Evolutionary conservation across 768 basidiomycete genomes (phyloP).

Genomic region (Kwoniella sp.): DNA sequence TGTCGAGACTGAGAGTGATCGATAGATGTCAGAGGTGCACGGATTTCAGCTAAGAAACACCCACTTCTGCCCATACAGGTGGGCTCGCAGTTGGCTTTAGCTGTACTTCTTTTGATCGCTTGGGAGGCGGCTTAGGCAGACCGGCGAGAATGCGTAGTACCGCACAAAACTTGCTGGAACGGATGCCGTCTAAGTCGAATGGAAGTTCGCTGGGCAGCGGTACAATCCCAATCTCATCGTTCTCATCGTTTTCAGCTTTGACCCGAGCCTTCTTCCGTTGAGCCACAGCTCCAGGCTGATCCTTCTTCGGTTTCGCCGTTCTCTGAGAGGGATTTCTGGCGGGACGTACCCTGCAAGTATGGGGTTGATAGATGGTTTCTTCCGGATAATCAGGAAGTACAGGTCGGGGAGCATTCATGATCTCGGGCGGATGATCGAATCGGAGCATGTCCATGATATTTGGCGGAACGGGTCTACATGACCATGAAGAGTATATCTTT

Average conservation of each 20-base stretch:
- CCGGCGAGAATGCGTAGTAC: slow-evolving; percentile 24
- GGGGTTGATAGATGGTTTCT: background rate
- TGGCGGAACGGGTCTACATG: background rate
- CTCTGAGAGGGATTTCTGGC: background rate
- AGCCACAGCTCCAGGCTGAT: too few species aligned
- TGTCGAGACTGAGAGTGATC: slow-evolving; percentile 32
- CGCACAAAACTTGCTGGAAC: slow-evolving; percentile 16
- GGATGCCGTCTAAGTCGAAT: background rate
- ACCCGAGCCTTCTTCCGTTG: too few species aligned
- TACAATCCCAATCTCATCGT: background rate
- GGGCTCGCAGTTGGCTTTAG: slow-evolving; percentile 16
- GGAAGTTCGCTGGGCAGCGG: background rate
- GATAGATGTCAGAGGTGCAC: background rate
- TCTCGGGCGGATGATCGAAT: slow-evolving; percentile 20
- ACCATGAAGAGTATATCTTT: slow-evolving; percentile 10
- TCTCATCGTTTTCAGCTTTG: too few species aligned
- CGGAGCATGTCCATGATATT: slow-evolving; percentile 16
- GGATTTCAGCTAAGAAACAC: background rate
- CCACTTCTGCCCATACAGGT: slow-evolving; percentile 43
- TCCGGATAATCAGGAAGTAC: background rate
- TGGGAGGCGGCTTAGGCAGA: background rate
- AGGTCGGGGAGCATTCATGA: slow-evolving; percentile 4
- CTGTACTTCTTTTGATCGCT: background rate
- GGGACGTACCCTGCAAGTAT: background rate
- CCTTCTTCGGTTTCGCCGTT: background rate